phyloP scores from a whole-genome alignment of 192 early-diverging fungal genomes.

The Entophlyctis luteolus region DNA sequence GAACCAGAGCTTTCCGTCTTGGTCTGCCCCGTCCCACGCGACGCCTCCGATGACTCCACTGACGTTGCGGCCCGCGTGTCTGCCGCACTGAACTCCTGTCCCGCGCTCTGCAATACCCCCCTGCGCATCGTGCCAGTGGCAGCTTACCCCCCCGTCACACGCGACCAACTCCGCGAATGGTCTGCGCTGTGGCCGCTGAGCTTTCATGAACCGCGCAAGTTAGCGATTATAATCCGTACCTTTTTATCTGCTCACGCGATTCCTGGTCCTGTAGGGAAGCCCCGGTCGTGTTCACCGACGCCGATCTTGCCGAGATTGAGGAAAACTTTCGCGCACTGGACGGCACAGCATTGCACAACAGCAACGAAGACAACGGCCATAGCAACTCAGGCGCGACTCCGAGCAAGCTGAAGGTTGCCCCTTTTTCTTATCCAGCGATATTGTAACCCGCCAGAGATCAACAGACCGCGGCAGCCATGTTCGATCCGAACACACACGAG shows the following conservation, averaged over 20 bases:
- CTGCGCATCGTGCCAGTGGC: conserved; percentile 49
- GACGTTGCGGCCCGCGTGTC: background rate
- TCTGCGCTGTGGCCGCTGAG: conserved; percentile 76
- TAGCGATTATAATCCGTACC: background rate
- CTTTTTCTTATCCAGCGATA: background rate
- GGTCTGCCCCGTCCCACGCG: background rate
- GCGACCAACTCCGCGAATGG: conserved; percentile 74
- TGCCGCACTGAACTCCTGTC: background rate
- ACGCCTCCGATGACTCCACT: background rate
- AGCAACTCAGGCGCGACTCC: background rate
- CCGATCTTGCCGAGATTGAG: conserved; percentile 4
- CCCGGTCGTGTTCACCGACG: conserved; percentile 7
- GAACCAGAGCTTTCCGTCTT: background rate
- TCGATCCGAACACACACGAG: conserved; percentile 49
- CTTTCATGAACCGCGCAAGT: conserved; percentile 47
- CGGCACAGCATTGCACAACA: background rate
- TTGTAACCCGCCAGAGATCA: background rate
- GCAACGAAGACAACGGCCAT: background rate
- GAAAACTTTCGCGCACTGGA: conserved; percentile 12
- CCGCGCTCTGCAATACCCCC: background rate
- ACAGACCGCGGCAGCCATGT: conserved; percentile 42
- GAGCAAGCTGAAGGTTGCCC: background rate
- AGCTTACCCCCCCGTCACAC: conserved; percentile 59
- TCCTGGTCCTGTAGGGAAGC: background rate
- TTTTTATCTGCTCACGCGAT: background rate